phyloP scores from a whole-genome alignment of 2,329 filamentous ascomycete species.

The Phoma sp. region DNA sequence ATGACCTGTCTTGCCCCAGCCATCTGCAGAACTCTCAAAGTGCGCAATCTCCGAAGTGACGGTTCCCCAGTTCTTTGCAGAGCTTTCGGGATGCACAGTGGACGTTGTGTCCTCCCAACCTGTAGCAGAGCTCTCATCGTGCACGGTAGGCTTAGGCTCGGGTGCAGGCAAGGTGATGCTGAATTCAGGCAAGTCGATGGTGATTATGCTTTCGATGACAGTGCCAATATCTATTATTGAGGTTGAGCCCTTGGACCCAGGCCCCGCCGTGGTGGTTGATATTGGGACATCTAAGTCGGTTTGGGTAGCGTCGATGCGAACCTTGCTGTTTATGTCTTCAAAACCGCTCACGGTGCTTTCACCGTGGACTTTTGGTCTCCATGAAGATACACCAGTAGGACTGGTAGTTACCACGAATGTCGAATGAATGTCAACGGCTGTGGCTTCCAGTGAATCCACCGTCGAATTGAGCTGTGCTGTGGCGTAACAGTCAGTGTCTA shows the following conservation, averaged over 20 bases:
- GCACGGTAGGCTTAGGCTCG: conserved; percentile 3
- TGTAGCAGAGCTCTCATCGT: background rate
- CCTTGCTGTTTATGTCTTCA: background rate
- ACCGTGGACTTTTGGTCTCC: background rate
- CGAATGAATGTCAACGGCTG: background rate
- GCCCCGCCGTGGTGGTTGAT: background rate
- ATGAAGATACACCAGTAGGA: background rate
- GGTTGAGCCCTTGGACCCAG: background rate
- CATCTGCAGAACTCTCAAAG: background rate
- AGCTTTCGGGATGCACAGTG: background rate
- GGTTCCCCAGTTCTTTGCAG: background rate
- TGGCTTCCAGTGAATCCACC: background rate
- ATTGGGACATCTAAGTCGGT: background rate
- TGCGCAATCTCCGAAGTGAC: background rate
- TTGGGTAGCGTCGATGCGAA: background rate
- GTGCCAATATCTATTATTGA: background rate
- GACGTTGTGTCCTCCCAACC: background rate
- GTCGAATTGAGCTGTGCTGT: conserved; percentile 1
- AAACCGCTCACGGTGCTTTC: background rate
- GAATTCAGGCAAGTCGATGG: background rate
- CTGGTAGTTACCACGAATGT: background rate
- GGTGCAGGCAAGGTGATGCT: too few species aligned
- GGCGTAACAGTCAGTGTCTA: background rate
- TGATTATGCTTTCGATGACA: background rate
- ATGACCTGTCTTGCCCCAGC: background rate